Evolutionary conservation across 805 yeast genomes (phyloP), one percentile per base, ranked within the genome.

Genomic region (Priceomyces castillae): DNA sequence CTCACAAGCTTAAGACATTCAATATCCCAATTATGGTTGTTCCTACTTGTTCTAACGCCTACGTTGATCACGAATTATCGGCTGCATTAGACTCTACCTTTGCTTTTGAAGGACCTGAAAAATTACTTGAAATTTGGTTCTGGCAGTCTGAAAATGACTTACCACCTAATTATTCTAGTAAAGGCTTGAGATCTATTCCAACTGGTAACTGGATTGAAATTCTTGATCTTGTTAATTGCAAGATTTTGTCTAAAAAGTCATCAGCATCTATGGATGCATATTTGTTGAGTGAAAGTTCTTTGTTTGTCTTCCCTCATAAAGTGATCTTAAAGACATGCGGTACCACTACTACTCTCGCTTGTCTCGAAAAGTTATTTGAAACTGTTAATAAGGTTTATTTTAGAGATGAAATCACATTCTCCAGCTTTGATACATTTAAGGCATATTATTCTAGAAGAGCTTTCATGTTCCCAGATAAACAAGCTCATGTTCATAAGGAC

Each of bases 51-150:
- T 34, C 46, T 41, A 67, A 69, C 44, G 77, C 73, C 54, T 81
- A 74, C 58, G 81, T 89, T 54, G 90, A 90, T 64, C 92, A 85
- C 62, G 87, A 84, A 47, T 71, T 87, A 39, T 84, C 95, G 7
- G 82, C 81, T 36, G 76, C 78, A 47, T 71, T 90, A 50, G 97
- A 90, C 67, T 90, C 97, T 15, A 76, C 95, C 11, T 85, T 81
- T 58, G 96, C 97, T 2, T 92, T 92, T 61, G 98, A 92, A 71
- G 98, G 99, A 5, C 98, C 99, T 25, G 98, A 92, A 65, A 94
- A 92, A 65, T 73, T 92, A 44, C 72, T 94, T 34, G 97, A 92
- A 62, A 73, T 92, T 46, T 90, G 97, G 97, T 82, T 90, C 60
- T 81, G 82, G 53, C 77, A 83, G 10, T 63, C 72, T 30, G 70